These are phyloP conservation scores for Penicillium sclerotigenum DNA, from an alignment of 2,329 filamentous ascomycete genomes.

Conservation along the genomic window DNA sequence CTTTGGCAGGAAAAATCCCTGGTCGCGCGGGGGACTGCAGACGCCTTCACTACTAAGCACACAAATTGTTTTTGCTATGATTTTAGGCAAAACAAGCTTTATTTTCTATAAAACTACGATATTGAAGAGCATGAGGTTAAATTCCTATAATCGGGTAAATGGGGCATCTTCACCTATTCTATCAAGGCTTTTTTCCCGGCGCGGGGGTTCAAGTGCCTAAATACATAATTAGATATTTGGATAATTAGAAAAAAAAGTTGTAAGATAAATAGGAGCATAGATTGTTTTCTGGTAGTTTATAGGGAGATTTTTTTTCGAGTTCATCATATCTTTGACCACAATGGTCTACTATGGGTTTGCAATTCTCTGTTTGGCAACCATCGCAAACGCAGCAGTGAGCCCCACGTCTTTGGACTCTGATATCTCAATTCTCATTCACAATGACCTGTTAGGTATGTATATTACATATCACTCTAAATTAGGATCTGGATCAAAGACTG, in stretches of 20 bases:
- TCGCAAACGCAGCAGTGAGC: constrained; percentile 9
- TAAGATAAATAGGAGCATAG: not conserved
- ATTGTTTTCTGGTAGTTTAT: not conserved
- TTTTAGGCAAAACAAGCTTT: not conserved
- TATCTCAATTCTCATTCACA: constrained; percentile 20
- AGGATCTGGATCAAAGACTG: not conserved
- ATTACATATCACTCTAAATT: not conserved
- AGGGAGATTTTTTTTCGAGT: no score
- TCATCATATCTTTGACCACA: not conserved
- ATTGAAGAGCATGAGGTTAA: not conserved
- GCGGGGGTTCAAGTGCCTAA: constrained; percentile 11
- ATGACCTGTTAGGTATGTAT: constrained; percentile 17
- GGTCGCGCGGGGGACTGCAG: not conserved
- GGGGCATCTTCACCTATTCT: not conserved
- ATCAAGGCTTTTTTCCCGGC: constrained; percentile 11
- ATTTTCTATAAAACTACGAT: no score
- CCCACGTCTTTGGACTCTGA: constrained; percentile 14
- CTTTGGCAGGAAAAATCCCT: not conserved
- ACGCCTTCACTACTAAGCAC: not conserved
- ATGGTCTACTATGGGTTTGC: constrained; percentile 8
- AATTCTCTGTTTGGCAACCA: constrained; percentile 2
- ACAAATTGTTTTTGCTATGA: not conserved
- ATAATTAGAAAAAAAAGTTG: not conserved
- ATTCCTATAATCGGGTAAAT: constrained; percentile 4
- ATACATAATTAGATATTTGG: not conserved